Base-by-base conservation (phyloP, 2,329 filamentous ascomycete genomes). In the Paecilomyces formosus region DNA sequence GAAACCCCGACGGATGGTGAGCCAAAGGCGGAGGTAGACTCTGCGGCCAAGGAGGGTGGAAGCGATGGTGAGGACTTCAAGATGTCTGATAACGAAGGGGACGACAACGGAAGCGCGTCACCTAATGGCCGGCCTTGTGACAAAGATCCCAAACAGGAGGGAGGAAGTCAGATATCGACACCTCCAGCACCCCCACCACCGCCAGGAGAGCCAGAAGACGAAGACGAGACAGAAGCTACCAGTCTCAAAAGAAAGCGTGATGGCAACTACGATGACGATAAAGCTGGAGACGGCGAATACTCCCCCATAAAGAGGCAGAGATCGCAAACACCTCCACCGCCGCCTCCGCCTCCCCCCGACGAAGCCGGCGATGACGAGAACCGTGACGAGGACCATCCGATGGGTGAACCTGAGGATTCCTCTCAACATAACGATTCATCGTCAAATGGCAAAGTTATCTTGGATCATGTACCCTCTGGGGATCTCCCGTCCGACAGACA, bases 71-170 rank as follows among this genome's bases (percentile, higher is more conserved):
- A 63, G 24, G 63, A 60, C 21, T 13, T 55, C 30, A 30, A 77
- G 55, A 71, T 77, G 69, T 76, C 74, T 13, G 76, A 77, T 39
- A 72, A 76, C 35, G 74, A 79, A 57, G 65, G 39, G 39, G 18
- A 45, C 6, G 39, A 45, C 39, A 39, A 39, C 35, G 35, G 13
- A 39, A 39, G 35, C 13, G 13, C 13, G 13, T 35, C 31, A 2
- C 31, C 31, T 12, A 35, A 35, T 35, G 31, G 13, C 13, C 31
- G 31, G 31, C 3, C 13, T 35, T 8, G 3, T 12, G 9, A 11
- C 31, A 35, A 9, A 26, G 24, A 26, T 26, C 30, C 30, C 11
- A 31, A 12, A 31, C 30, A 12, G 8, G 30, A 31, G 11, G 30
- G 30, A 12, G 78, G 39, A 71, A 80, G 28, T 70, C 68, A 26